These are phyloP conservation scores for Elaeis oleifera DNA, from an alignment of 202 grass and related monocot genomes.

Conservation along the genomic window DNA sequence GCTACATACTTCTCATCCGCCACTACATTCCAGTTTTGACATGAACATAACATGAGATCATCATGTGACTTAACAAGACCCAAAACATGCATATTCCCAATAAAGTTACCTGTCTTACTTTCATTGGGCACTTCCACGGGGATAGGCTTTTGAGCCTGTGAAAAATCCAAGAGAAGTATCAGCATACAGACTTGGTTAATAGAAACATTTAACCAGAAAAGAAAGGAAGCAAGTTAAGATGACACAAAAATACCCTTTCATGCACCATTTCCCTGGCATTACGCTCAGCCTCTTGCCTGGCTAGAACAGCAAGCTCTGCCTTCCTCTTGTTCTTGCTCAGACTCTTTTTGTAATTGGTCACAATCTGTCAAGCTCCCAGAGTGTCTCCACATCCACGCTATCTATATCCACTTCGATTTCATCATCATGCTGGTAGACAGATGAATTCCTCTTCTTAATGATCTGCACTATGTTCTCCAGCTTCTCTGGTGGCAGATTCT, in stretches of 20 bases:
- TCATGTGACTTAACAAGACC: no score
- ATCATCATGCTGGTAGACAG: constrained; percentile 74
- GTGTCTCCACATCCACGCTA: constrained; percentile 82
- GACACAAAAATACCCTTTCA: constrained; percentile 38
- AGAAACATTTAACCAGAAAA: neutral
- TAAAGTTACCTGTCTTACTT: constrained; percentile 11
- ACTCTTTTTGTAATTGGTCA: constrained; percentile 86
- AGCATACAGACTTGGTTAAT: neutral
- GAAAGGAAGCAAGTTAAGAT: neutral
- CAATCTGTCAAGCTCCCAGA: constrained; percentile 95
- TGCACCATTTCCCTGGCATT: constrained; percentile 31
- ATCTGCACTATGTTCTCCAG: constrained; percentile 75
- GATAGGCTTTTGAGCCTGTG: constrained; percentile 36
- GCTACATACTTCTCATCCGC: neutral
- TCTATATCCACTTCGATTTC: constrained; percentile 99
- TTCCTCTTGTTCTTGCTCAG: constrained; percentile 91
- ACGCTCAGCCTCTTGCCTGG: constrained; percentile 41
- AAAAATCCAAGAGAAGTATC: constrained; percentile 17
- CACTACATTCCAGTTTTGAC: no score
- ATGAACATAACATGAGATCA: no score
- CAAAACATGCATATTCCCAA: no score
- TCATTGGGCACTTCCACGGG: constrained; percentile 30
- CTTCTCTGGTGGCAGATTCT: constrained; percentile 71
- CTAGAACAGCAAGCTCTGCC: constrained; percentile 66
- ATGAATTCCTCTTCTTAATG: constrained; percentile 86